These are phyloP conservation scores for Magnusiomyces tetraspermus DNA, from an alignment of 1,139 yeast genomes.

Conservation along the genomic window DNA sequence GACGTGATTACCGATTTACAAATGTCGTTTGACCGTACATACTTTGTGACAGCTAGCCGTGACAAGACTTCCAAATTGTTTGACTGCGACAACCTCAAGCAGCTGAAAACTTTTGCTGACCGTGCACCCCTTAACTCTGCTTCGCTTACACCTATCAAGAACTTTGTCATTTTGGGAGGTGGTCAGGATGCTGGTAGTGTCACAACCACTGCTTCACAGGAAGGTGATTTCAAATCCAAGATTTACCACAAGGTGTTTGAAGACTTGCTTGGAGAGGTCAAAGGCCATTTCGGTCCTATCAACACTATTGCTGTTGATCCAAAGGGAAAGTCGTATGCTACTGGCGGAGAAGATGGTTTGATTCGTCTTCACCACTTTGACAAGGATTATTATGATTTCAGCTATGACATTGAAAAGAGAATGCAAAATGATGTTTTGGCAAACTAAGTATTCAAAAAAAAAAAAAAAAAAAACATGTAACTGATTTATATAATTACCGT, in stretches of 20 bases:
- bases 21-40: slow-evolving; percentile 76
- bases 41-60: slow-evolving; percentile 86
- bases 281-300: slow-evolving; percentile 98
- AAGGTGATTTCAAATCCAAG: slow-evolving; percentile 96
- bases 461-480: not conserved
- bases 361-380: slow-evolving; percentile 92
- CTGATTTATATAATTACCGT: too few relatives aligned
- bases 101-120: slow-evolving; percentile 68
- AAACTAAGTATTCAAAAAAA: too few relatives aligned
- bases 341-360: slow-evolving; percentile 98
- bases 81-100: slow-evolving; percentile 65
- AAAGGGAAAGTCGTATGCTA: slow-evolving; percentile 82
- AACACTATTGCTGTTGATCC: slow-evolving; percentile 93
- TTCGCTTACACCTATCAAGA: slow-evolving; percentile 84
- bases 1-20: slow-evolving; percentile 76
- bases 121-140: slow-evolving; percentile 97
- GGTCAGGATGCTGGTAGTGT: slow-evolving; percentile 99
- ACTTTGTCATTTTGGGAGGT: slow-evolving; percentile 90
- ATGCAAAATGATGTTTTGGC: not conserved
- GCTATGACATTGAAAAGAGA: slow-evolving; percentile 69
- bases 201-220: slow-evolving; percentile 86
- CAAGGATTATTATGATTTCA: slow-evolving; percentile 83
- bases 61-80: slow-evolving; percentile 80
- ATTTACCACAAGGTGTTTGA: slow-evolving; percentile 90
- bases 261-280: slow-evolving; percentile 94